Evolutionary conservation across 75 land plant species (phyloP), one percentile per base, ranked within the genome.

Genomic region (Picea sitchensis): DNA sequence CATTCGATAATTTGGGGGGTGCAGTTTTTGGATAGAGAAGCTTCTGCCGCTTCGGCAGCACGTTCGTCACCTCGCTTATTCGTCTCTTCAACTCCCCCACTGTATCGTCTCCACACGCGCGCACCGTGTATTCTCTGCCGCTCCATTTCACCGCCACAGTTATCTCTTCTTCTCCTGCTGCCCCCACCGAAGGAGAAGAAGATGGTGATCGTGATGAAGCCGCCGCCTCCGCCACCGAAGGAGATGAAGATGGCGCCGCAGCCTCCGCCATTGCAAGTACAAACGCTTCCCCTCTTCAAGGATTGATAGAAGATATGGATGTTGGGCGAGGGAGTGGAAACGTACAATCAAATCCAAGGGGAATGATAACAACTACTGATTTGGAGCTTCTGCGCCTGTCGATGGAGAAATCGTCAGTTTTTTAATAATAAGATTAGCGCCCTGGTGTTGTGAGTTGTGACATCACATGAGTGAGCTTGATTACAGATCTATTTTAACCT

Each of bases 21-120:
- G 88, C 92, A 18, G 87, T 65, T 84, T 92, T 95, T 14, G 97
- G 94, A 76, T 93, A 95, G 57, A 97, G 94, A 77, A 97, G 92
- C 89, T 97, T 97, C 91, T 97, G 99, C 26, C 99, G 91, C 88
- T 95, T 97, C 76, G 99, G 99, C 51, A 97, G 83, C 44, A 97
- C 98, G 71, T 79, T 89, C 58, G 99, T 97, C 75, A 86, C 83
- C 76, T 97, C 92, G 80, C 98, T 95, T 85, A 97, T 95, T 59
- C 99, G 91, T 18, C 99, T 91, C 86, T 97, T 97, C 73, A 97
- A 81, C 84, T 97, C 99, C 18, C 84, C 94, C 12, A 95, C 93
- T 14, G 87, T 90, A 83, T 97, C 99, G 75, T 95, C 99, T 65
- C 88, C 89, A 78, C 99, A 93, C 62, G 93, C 94, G 15, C 94